These are phyloP conservation scores for Elongisporangium senticosum DNA, from an alignment of 352 stramenopile species.

Conservation along the genomic window DNA sequence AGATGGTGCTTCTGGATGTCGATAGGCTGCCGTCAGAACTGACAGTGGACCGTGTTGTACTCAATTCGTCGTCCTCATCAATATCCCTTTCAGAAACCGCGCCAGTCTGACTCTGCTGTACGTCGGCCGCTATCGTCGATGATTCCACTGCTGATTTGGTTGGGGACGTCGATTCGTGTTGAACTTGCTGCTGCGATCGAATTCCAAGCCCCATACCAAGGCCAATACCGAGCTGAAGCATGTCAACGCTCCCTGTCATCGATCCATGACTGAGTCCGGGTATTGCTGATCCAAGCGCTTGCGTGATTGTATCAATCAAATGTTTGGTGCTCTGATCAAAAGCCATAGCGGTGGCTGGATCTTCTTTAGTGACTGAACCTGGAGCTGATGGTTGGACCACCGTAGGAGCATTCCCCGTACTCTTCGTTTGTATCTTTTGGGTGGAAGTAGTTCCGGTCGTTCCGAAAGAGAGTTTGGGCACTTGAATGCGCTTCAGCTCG, in stretches of 20 bases:
- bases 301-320: constrained; percentile 71
- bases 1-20: constrained; percentile 26
- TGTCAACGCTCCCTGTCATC: constrained; percentile 34
- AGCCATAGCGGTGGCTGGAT: not conserved
- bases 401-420: not conserved
- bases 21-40: constrained; percentile 22
- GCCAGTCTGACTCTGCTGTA: constrained; percentile 9
- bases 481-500: constrained; percentile 46
- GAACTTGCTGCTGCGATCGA: constrained; percentile 40
- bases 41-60: constrained; percentile 21
- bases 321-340: constrained; percentile 53
- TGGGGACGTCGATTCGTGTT: constrained; percentile 7
- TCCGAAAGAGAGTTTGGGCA: constrained; percentile 41
- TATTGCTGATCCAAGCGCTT: constrained; percentile 53
- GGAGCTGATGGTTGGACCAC: not conserved
- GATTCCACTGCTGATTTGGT: constrained; percentile 4
- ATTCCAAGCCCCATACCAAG: constrained; percentile 89
- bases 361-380: not conserved
- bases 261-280: constrained; percentile 16
- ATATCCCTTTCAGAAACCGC: constrained; percentile 13
- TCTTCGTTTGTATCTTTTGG: not conserved
- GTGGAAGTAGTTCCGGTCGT: constrained; percentile 10
- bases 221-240: constrained; percentile 78
- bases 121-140: constrained; percentile 7
- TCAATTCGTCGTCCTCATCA: constrained; percentile 16